A percentile compares a stretch with the other conserved stretches of the same genome.
phyloP scores from a whole-genome alignment of 352 stramenopile species.

The Globisporangium viniferum region DNA sequence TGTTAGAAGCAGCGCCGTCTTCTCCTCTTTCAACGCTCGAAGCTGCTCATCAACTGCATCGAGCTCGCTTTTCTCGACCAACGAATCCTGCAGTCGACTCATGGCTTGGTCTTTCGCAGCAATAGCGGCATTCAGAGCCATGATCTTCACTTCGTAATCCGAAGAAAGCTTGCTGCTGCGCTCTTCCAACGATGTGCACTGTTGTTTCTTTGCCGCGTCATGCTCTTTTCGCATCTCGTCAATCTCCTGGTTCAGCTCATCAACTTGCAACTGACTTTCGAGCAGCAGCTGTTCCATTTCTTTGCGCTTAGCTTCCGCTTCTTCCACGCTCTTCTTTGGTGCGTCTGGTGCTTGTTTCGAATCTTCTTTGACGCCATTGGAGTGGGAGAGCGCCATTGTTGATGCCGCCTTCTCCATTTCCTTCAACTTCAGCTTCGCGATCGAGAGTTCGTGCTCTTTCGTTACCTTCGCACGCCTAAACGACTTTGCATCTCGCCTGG shows the following conservation, averaged over 20 bases:
- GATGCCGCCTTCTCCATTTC: conserved; percentile 52
- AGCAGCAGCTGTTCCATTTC: conserved; percentile 50
- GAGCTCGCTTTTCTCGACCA: conserved; percentile 52
- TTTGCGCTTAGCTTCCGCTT: conserved; percentile 31
- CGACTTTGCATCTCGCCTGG: conserved; percentile 50
- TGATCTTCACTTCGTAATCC: conserved; percentile 51
- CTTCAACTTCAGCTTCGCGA: conserved; percentile 57
- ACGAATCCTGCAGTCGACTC: conserved; percentile 30
- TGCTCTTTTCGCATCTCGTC: conserved; percentile 38
- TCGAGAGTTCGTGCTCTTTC: conserved; percentile 62
- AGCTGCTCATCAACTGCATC: conserved; percentile 44
- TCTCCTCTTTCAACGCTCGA: conserved; percentile 38
- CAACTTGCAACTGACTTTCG: conserved; percentile 50
- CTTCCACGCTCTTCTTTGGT: conserved; percentile 12
- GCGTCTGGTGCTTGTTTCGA: conserved; percentile 9
- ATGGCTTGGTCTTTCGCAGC: conserved; percentile 46
- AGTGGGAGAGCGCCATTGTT: not conserved
- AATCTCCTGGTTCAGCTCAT: conserved; percentile 54
- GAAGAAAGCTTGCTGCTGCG: conserved; percentile 39
- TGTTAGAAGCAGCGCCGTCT: conserved; percentile 42
- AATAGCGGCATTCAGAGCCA: conserved; percentile 40
- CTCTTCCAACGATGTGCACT: conserved; percentile 33
- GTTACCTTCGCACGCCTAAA: conserved; percentile 46
- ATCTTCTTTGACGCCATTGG: conserved; percentile 26
- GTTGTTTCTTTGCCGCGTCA: conserved; percentile 33